These are phyloP conservation scores for Moricandia moricandioides DNA, from an alignment of 345 rosid genomes.

Conservation along the genomic window DNA sequence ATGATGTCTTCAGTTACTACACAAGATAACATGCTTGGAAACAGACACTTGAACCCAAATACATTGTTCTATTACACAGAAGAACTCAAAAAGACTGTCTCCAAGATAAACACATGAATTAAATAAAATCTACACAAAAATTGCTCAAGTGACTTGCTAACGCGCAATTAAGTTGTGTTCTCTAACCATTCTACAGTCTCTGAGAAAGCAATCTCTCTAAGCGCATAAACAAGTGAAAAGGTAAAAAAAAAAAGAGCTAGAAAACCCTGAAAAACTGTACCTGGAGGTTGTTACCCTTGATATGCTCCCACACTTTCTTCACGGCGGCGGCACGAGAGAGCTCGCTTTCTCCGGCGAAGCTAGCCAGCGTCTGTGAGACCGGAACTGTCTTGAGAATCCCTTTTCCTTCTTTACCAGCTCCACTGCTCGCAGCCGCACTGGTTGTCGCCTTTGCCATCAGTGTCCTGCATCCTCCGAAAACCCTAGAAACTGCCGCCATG, in stretches of 20 bases:
- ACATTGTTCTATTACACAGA: neutral
- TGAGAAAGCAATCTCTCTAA: neutral
- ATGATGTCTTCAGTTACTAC: neutral
- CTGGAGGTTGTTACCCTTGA: conserved; percentile 49
- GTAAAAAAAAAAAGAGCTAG: neutral
- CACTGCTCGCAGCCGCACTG: neutral
- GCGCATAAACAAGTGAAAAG: neutral
- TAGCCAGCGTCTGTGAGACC: conserved; percentile 28
- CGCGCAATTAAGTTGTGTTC: neutral
- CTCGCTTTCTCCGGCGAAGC: conserved; percentile 45
- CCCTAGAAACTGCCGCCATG: conserved; percentile 35
- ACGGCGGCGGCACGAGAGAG: conserved; percentile 46
- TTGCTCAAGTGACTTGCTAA: neutral
- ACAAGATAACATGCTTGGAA: neutral
- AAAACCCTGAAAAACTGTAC: conserved; percentile 20
- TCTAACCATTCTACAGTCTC: neutral
- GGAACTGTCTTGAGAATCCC: conserved; percentile 18
- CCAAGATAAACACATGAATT: neutral
- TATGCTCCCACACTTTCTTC: conserved; percentile 51
- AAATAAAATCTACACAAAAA: neutral
- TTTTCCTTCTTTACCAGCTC: conserved; percentile 6
- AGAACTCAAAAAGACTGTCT: neutral
- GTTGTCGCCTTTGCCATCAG: conserved; percentile 30
- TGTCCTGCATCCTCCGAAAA: conserved; percentile 32
- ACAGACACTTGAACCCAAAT: neutral